Percentiles rank a stretch among this genome's conserved stretches.
Evolutionary conservation across 2,329 filamentous ascomycete species (phyloP).

Genomic region (Exophiala sideris): DNA sequence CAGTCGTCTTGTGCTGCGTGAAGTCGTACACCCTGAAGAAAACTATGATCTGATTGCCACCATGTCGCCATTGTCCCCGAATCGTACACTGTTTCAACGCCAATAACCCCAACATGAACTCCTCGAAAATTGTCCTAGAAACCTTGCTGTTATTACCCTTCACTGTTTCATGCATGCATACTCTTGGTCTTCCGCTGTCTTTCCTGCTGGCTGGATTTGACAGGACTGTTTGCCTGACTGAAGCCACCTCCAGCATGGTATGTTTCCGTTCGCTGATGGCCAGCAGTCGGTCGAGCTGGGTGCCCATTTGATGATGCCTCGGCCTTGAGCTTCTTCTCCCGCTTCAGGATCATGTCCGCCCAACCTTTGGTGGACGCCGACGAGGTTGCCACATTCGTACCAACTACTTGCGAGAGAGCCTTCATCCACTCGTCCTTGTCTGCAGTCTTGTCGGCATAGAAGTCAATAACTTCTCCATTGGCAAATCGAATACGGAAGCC

Average conservation of each 20-base stretch:
- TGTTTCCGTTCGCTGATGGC: slow-evolving; percentile 28
- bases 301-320: slow-evolving; percentile 9
- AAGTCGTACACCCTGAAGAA: slow-evolving; percentile 15
- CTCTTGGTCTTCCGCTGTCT: slow-evolving; percentile 28
- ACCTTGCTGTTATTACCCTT: slow-evolving; percentile 1
- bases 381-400: slow-evolving; percentile 42
- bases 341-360: slow-evolving; percentile 58
- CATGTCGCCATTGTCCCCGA: neutral
- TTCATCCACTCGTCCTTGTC: slow-evolving; percentile 96
- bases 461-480: slow-evolving; percentile 97
- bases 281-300: slow-evolving; percentile 12
- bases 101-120: neutral
- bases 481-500: slow-evolving; percentile 98
- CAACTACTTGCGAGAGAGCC: slow-evolving; percentile 69
- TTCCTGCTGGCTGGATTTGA: slow-evolving; percentile 16
- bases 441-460: slow-evolving; percentile 84
- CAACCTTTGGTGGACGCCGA: slow-evolving; percentile 51
- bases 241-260: slow-evolving; percentile 23
- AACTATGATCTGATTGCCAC: neutral
- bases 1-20: slow-evolving; percentile 18
- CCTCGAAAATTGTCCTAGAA: neutral
- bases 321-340: slow-evolving; percentile 35
- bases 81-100: neutral
- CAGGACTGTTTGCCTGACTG: slow-evolving; percentile 26
- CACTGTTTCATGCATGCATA: slow-evolving; percentile 20